Base-by-base conservation (phyloP, 352 stramenopile genomes). In the Aphanomyces cochlioides region DNA sequence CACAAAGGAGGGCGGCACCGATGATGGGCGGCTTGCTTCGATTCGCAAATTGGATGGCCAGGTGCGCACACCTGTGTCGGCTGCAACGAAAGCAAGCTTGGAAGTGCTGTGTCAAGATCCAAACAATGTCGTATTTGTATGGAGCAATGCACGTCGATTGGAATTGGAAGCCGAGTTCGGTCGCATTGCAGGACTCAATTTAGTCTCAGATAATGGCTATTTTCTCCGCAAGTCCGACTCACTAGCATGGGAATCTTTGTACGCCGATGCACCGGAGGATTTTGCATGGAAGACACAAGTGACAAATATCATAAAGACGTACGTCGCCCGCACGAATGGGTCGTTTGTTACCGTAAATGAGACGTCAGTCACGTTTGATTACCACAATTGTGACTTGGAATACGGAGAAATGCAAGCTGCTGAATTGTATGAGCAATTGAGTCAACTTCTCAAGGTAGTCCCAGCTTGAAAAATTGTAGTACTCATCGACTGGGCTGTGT, bases 351-450 rank as follows among this genome's bases (percentile, higher is more conserved):
- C 98, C 74, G 85, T 97, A 67, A 99, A 97, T 36, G 95, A 98
- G 63, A 97, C 95, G 53, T 98, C 97, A 5, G 73, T 99, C 13
- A 75, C 99, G 37, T 99, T 98, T 81, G 96, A 99, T 77, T 99
- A 98, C 74, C 88, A 96, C 53, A 96, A 98, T 79, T 97, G 96
- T 8, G 98, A 99, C 77, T 95, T 96, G 60, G 98, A 99, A 72
- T 99, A 99, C 76, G 97, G 97, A 47, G 95, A 97, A 67, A 91
- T 99, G 65, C 97, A 99, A 78, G 97, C 94, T 1, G 87, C 97
- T 56, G 96, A 92, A 66, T 72, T 92, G 13, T 83, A 84, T 47
- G 82, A 97, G 75, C 87, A 99, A 37, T 91, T 99, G 69, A 91
- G 97, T 45, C 93, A 99, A 70, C 75, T 99, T 28, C 75, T 90